A percentile compares a stretch with the other conserved stretches of the same genome.
Evolutionary conservation across 2,329 filamentous ascomycete species (phyloP).

Genomic region (Fusarium sp.): DNA sequence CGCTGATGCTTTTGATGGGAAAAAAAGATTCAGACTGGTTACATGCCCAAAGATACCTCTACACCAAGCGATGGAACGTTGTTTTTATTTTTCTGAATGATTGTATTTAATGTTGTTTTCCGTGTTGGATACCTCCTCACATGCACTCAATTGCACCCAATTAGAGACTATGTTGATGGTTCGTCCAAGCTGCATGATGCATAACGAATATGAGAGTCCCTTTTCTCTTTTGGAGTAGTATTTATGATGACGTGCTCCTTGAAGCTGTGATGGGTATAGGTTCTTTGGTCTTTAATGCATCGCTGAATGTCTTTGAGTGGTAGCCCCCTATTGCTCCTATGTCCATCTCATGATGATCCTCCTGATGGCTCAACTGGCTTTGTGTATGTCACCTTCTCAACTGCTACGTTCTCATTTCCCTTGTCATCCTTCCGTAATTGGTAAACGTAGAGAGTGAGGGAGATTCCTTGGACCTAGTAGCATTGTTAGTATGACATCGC

Average conservation of each 20-base stretch:
- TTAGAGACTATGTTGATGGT: constrained; percentile 33
- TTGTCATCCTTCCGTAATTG: constrained; percentile 82
- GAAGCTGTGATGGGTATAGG: constrained; percentile 44
- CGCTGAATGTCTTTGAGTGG: constrained; percentile 30
- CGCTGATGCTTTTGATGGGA: constrained; percentile 41
- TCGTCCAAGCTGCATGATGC: constrained; percentile 34
- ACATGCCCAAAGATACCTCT: constrained; percentile 51
- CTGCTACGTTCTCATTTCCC: constrained; percentile 82
- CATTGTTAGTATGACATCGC: constrained; percentile 36
- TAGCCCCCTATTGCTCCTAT: constrained; percentile 10
- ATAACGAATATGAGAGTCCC: constrained; percentile 32
- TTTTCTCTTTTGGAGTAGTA: constrained; percentile 23
- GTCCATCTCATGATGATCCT: constrained; percentile 56
- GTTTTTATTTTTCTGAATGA: constrained; percentile 43
- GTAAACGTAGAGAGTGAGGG: constrained; percentile 95
- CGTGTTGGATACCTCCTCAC: constrained; percentile 25
- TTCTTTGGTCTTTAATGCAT: constrained; percentile 39
- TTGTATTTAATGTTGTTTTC: constrained; percentile 49
- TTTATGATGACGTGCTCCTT: constrained; percentile 15
- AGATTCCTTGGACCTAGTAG: constrained; percentile 89
- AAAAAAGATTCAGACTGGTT: constrained; percentile 46
- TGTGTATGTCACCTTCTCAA: constrained; percentile 88
- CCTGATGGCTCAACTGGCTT: constrained; percentile 74
- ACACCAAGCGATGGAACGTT: constrained; percentile 49
- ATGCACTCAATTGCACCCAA: constrained; percentile 36